Conservation (phyloP, 1,284 basidiomycete species). For the Leccinum holopus region DNA sequence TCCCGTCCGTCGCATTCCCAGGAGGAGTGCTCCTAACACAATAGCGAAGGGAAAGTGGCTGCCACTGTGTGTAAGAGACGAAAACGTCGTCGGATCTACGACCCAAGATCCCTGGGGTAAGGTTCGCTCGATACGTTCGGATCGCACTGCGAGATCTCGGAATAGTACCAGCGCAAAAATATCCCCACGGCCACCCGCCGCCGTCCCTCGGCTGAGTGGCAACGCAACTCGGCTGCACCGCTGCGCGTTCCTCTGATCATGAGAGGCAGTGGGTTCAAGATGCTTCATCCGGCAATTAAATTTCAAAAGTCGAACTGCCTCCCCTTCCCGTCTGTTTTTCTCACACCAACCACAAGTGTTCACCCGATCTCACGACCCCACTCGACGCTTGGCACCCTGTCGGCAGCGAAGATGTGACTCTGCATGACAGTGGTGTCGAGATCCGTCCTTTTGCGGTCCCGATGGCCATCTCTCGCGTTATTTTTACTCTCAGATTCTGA, state of each 20-base stretch:
- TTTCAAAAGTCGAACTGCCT: not conserved
- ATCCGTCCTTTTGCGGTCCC: slow-evolving; percentile 21
- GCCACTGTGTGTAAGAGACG: slow-evolving; percentile 5
- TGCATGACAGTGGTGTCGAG: slow-evolving; percentile 1
- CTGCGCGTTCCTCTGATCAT: not conserved
- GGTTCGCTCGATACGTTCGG: slow-evolving; percentile 3
- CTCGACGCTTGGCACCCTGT: not conserved
- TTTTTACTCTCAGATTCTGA: not conserved
- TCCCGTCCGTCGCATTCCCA: not conserved
- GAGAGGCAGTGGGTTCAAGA: slow-evolving; percentile 12
- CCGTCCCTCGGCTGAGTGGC: slow-evolving; percentile 6
- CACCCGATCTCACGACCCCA: slow-evolving; percentile 6
- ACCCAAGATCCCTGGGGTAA: slow-evolving; percentile 19
- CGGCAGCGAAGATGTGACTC: slow-evolving; percentile 14
- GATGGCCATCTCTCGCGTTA: slow-evolving; percentile 7
- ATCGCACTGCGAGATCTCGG: slow-evolving; percentile 25
- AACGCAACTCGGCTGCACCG: slow-evolving; percentile 20
- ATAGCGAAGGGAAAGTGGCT: slow-evolving; percentile 4
- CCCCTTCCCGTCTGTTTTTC: slow-evolving; percentile 7
- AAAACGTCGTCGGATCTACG: slow-evolving; percentile 22
- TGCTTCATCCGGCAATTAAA: slow-evolving; percentile 13
- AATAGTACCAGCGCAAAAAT: slow-evolving; percentile 5
- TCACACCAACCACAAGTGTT: slow-evolving; percentile 11
- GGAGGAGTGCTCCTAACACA: not conserved
- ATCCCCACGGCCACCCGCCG: slow-evolving; percentile 5